Percentiles rank a stretch among this genome's conserved stretches.
These are phyloP conservation scores for Piloderma croceum DNA, from an alignment of 768 basidiomycete species.

Conservation along the genomic window DNA sequence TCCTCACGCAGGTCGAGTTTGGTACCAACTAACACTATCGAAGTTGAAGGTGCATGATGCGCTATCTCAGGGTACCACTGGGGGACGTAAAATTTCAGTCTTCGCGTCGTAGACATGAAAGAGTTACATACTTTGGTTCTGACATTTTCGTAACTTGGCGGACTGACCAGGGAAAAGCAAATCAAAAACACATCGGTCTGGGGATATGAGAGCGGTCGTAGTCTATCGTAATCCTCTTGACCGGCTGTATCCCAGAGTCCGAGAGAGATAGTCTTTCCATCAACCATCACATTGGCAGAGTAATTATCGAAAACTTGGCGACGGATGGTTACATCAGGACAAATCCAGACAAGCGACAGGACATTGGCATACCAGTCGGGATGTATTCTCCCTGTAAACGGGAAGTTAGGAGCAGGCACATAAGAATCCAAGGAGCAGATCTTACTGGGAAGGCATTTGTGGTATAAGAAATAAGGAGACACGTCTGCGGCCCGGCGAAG, in stretches of 20 bases:
- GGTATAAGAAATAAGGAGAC: conserved; percentile 98
- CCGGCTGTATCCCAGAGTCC: conserved; percentile 99
- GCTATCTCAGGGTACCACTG: conserved; percentile 97
- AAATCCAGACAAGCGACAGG: background rate
- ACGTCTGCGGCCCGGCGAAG: conserved; percentile 59
- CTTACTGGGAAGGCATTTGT: conserved; percentile 95
- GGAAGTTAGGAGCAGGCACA: conserved; percentile 13
- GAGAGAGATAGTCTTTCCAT: conserved; percentile 96
- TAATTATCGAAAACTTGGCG: conserved; percentile 95
- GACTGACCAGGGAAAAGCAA: conserved; percentile 97
- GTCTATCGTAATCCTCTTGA: conserved; percentile 98
- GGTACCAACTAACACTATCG: conserved; percentile 91
- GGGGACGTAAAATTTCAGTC: conserved; percentile 6
- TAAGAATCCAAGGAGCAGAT: conserved; percentile 12
- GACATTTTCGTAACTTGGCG: conserved; percentile 98
- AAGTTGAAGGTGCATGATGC: conserved; percentile 93
- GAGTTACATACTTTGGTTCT: conserved; percentile 75
- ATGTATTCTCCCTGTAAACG: conserved; percentile 86
- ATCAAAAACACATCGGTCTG: conserved; percentile 99
- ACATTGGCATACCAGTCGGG: conserved; percentile 65
- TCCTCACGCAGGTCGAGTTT: conserved; percentile 98
- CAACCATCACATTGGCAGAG: conserved; percentile 97
- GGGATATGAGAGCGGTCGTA: conserved; percentile 96
- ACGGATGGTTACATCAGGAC: conserved; percentile 6
- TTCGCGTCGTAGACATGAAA: background rate